Conservation (phyloP, 345 rosid species). For the Eucalyptus pumila region DNA sequence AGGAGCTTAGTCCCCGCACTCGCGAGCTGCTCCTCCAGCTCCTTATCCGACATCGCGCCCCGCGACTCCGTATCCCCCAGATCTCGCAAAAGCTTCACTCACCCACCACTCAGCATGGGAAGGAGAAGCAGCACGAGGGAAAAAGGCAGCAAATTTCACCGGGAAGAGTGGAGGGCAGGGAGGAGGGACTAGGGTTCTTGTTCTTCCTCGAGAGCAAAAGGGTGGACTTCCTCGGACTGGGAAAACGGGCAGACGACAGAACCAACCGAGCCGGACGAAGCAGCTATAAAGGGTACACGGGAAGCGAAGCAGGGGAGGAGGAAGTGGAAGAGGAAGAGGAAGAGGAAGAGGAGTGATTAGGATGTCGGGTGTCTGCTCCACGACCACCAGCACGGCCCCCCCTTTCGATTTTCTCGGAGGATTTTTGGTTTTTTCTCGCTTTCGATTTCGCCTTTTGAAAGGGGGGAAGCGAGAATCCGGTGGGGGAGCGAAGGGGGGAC, state of each 20-base stretch:
- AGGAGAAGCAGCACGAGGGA: neutral
- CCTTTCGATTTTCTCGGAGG: neutral
- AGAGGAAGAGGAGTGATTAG: neutral
- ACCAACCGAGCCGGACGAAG: neutral
- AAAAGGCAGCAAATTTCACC: neutral
- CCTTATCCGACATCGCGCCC: conserved; percentile 22
- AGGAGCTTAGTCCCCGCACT: conserved; percentile 68
- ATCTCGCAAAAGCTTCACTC: neutral
- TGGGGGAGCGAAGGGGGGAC: neutral
- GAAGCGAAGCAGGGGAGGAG: neutral
- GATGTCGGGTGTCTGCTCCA: neutral
- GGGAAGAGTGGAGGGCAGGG: neutral
- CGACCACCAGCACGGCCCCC: neutral
- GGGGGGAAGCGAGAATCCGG: neutral
- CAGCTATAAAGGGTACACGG: neutral
- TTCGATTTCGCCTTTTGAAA: neutral
- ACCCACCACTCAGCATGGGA: neutral
- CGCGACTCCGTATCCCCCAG: neutral
- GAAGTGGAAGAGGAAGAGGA: no score
- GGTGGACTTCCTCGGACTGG: neutral
- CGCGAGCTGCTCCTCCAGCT: conserved; percentile 50
- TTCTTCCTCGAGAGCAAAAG: neutral
- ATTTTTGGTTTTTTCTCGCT: neutral
- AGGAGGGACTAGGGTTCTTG: neutral
- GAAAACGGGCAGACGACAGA: neutral